phyloP scores from a whole-genome alignment of 495 filamentous ascomycete species.

The Cenococcum geophilum region DNA sequence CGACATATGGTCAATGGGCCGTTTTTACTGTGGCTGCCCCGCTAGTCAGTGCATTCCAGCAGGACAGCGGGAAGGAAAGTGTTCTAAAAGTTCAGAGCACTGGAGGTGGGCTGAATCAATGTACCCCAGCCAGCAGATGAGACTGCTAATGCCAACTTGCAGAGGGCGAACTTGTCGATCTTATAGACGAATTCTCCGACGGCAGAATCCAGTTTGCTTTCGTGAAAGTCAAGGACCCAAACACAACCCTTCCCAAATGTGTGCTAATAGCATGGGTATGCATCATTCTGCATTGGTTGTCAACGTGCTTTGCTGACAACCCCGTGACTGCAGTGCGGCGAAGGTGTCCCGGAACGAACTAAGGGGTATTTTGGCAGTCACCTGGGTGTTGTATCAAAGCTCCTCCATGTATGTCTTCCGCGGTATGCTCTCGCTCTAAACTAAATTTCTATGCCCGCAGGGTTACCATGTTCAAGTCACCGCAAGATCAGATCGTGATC shows the following conservation, averaged over 20 bases:
- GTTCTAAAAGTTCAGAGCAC: conserved; percentile 87
- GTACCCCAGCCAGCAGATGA: not conserved
- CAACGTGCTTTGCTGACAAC: not conserved
- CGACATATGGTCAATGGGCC: conserved; percentile 81
- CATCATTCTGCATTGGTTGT: not conserved
- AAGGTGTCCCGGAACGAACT: conserved; percentile 94
- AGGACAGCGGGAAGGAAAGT: conserved; percentile 81
- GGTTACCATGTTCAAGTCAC: conserved; percentile 98
- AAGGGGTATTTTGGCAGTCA: conserved; percentile 98
- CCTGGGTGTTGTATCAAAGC: conserved; percentile 75
- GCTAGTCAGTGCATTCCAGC: conserved; percentile 83
- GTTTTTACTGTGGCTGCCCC: conserved; percentile 87
- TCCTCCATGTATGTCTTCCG: conserved; percentile 62
- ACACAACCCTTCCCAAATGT: conserved; percentile 83
- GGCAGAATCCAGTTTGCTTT: conserved; percentile 95
- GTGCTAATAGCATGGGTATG: conserved; percentile 83
- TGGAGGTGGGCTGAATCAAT: conserved; percentile 50
- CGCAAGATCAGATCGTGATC: conserved; percentile 80
- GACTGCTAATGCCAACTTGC: conserved; percentile 14
- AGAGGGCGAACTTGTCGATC: conserved; percentile 91
- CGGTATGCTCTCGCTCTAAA: conserved; percentile 6
- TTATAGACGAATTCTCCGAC: conserved; percentile 97
- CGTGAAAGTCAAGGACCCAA: conserved; percentile 91
- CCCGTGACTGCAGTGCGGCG: conserved; percentile 58
- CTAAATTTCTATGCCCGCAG: conserved; percentile 34